Evolutionary conservation across 768 basidiomycete genomes (phyloP), one percentile per base, ranked within the genome.

Genomic region (Phlebiopsis flavidoalba): DNA sequence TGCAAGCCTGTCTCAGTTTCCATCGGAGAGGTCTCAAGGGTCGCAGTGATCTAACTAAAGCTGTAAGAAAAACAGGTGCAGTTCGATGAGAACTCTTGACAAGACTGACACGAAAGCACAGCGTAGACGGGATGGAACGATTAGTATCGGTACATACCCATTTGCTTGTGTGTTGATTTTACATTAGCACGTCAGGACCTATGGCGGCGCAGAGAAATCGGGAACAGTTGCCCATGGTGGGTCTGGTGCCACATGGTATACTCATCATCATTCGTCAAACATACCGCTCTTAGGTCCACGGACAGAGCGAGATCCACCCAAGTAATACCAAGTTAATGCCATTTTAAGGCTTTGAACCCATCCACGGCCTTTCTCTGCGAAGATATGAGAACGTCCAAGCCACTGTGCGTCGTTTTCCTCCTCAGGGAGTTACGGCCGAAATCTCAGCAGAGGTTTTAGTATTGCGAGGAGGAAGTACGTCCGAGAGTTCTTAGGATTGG

Each of bases 311-410:
- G 75, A n/a, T 12, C 93, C 93, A 7, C 96, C 96, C 73, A 88
- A 97, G 72, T 97, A 96, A 71, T n/a, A n/a, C n/a, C 92, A 95
- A 0, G 93, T 97, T 56, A 98, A 74, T 0, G 95, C 96, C 70
- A n/a, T n/a, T 98, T 98, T 48, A 98, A 74, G n/a, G n/a, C 76
- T 96, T 96, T 10, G 79, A 79, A 2, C 93, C 89, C 88, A 93
- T 96, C 95, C 94, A 98, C 71, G n/a, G n/a, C n/a, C n/a, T n/a
- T n/a, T n/a, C n/a, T n/a, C n/a, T n/a, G n/a, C n/a, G n/a, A n/a
- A n/a, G n/a, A n/a, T n/a, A n/a, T n/a, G n/a, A n/a, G n/a, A n/a
- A n/a, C n/a, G n/a, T n/a, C n/a, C n/a, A n/a, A n/a, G n/a, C n/a
- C n/a, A n/a, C n/a, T n/a, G n/a, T n/a, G n/a, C n/a, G n/a, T 94